Evolutionary conservation across 176 grass and related monocot genomes (phyloP).

Genomic region (Carex littledalei): DNA sequence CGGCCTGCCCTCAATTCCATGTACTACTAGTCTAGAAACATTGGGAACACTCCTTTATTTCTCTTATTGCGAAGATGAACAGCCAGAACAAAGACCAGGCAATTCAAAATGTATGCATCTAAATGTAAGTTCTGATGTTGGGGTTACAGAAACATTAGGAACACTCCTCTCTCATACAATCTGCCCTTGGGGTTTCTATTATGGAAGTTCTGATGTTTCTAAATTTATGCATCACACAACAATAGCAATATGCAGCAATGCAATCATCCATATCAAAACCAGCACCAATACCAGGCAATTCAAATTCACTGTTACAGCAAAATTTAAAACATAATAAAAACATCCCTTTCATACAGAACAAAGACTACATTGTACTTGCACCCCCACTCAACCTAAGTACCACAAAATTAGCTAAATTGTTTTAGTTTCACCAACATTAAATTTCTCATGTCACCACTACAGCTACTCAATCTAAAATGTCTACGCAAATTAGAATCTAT

Average conservation of each 20-base stretch:
- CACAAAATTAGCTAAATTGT: constrained; percentile 11
- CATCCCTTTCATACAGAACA: constrained; percentile 11
- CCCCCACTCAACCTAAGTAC: neutral
- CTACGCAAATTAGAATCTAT: constrained; percentile 14
- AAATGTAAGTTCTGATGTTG: too few species aligned
- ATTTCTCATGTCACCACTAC: constrained; percentile 12
- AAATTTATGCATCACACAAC: neutral
- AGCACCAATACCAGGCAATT: neutral
- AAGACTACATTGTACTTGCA: constrained; percentile 4
- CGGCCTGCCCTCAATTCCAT: too few species aligned
- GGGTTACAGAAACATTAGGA: too few species aligned
- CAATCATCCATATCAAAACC: neutral
- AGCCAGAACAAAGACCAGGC: too few species aligned
- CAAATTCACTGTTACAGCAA: neutral
- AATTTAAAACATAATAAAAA: neutral
- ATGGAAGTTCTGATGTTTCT: neutral
- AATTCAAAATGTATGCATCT: too few species aligned
- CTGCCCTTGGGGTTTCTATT: too few species aligned
- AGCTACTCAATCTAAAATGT: neutral
- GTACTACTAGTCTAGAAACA: too few species aligned
- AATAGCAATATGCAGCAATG: neutral
- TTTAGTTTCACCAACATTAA: constrained; percentile 1
- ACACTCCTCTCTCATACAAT: too few species aligned
- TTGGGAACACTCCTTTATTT: too few species aligned
- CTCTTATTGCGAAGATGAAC: too few species aligned